Evolutionary conservation across 2,329 filamentous ascomycete genomes (phyloP).

Genomic region (Claviceps monticola): DNA sequence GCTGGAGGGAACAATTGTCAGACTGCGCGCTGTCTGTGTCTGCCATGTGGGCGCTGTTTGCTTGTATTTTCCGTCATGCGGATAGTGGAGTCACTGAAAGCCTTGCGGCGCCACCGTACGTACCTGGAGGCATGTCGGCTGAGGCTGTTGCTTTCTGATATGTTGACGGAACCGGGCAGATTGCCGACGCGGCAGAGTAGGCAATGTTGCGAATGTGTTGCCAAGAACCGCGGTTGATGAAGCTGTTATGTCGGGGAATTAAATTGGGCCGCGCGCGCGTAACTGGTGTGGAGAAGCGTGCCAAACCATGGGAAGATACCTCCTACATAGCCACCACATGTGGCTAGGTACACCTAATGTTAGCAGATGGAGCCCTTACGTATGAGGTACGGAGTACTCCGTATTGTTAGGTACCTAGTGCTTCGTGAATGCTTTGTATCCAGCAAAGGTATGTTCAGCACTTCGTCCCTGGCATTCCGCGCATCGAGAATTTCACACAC

Average conservation of each 20-base stretch:
- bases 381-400: no score
- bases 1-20: conserved; percentile 16
- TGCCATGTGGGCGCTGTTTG: not conserved
- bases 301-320: not conserved
- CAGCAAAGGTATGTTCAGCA: not conserved
- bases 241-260: not conserved
- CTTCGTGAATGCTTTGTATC: no score
- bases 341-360: not conserved
- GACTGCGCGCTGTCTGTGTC: not conserved
- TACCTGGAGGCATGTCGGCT: conserved; percentile 5
- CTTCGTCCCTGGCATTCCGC: no score
- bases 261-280: not conserved
- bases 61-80: not conserved
- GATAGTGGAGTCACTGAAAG: not conserved
- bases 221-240: not conserved
- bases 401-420: no score
- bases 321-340: not conserved
- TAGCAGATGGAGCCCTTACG: no score
- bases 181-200: not conserved
- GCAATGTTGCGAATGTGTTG: not conserved
- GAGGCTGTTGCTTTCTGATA: no score
- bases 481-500: no score
- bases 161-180: not conserved
- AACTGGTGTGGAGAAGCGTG: not conserved
- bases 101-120: not conserved